phyloP scores from a whole-genome alignment of 257 asterid genomes.

The Scutellaria galericulata region DNA sequence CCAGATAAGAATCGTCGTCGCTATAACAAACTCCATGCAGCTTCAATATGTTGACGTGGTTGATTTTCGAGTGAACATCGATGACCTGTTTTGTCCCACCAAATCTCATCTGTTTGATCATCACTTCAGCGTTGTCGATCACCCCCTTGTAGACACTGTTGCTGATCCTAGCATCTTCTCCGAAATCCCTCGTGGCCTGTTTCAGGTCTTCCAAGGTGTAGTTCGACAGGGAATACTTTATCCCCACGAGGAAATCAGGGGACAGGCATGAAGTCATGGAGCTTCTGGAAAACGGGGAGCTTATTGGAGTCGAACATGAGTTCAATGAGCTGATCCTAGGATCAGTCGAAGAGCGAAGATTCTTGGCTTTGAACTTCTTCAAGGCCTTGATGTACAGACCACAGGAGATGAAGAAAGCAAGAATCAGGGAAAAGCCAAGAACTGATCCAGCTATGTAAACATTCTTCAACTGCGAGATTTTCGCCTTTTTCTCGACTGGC shows the following conservation, averaged over 20 bases:
- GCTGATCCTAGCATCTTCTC: conserved; percentile 39
- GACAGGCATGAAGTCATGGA: conserved; percentile 65
- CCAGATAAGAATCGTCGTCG: conserved; percentile 56
- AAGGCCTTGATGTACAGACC: conserved; percentile 48
- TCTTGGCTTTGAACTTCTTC: conserved; percentile 45
- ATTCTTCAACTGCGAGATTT: conserved; percentile 38
- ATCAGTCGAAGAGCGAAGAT: not conserved
- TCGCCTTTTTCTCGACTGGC: conserved; percentile 27
- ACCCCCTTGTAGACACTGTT: conserved; percentile 50
- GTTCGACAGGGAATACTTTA: conserved; percentile 61
- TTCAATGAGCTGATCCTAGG: conserved; percentile 41
- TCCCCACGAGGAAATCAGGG: conserved; percentile 66
- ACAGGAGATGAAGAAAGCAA: conserved; percentile 45
- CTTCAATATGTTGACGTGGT: conserved; percentile 72
- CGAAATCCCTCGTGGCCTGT: conserved; percentile 48
- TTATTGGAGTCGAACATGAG: conserved; percentile 58
- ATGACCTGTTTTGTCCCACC: conserved; percentile 51
- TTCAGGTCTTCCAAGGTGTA: conserved; percentile 57
- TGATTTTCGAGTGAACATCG: conserved; percentile 70
- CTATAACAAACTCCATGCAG: conserved; percentile 70
- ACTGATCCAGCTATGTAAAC: conserved; percentile 50
- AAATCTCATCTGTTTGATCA: conserved; percentile 54
- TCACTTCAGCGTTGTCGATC: conserved; percentile 47
- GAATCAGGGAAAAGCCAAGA: conserved; percentile 46
- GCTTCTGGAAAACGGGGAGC: conserved; percentile 47